Evolutionary conservation across 2,329 filamentous ascomycete species (phyloP).

Genomic region (Penicillium sp.): DNA sequence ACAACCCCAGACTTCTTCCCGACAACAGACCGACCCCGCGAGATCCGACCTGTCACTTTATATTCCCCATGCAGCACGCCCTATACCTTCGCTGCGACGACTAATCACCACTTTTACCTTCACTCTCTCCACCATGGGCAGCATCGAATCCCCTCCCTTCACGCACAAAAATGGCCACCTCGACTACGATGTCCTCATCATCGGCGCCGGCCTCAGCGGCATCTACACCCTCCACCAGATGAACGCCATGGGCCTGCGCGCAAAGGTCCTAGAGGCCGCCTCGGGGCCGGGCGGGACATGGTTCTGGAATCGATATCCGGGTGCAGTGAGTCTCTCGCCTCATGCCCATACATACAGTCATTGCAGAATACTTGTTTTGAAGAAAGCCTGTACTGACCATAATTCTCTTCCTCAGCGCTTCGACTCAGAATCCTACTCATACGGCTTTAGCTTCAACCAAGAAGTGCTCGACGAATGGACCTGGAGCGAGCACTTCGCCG

Average conservation of each 20-base stretch:
- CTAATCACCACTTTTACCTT: neutral
- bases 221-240: constrained; percentile 59
- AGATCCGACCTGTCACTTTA: constrained; percentile 2
- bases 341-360: too few species aligned
- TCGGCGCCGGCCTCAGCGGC: constrained; percentile 38
- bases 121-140: constrained; percentile 18
- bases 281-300: constrained; percentile 59
- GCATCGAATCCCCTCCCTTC: constrained; percentile 18
- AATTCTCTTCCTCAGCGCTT: constrained; percentile 27
- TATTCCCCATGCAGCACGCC: neutral
- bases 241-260: constrained; percentile 55
- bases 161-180: constrained; percentile 16
- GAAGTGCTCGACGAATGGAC: constrained; percentile 53
- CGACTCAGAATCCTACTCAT: constrained; percentile 60
- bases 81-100: too few species aligned
- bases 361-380: too few species aligned
- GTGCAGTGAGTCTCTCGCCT: constrained; percentile 36
- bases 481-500: constrained; percentile 44
- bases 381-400: too few species aligned
- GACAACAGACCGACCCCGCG: neutral
- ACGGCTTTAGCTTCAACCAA: constrained; percentile 57
- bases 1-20: neutral
- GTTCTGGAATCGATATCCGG: constrained; percentile 63
- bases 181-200: constrained; percentile 37
- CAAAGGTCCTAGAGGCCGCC: constrained; percentile 59